These are phyloP conservation scores for Laetiporus sulphureus DNA, from an alignment of 1,284 basidiomycete genomes.

Conservation along the genomic window DNA sequence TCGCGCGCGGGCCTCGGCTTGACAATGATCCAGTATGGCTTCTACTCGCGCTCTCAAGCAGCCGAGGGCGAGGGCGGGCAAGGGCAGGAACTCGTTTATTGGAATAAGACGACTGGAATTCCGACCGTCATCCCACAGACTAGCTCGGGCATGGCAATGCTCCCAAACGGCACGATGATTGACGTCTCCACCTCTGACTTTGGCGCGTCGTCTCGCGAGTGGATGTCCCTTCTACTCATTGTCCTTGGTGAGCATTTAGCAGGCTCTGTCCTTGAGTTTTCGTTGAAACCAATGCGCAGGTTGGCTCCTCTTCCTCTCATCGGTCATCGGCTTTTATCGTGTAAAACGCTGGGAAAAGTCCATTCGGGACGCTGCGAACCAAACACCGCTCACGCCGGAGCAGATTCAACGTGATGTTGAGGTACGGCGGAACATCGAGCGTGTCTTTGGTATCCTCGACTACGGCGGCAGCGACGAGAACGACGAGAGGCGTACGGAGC, in stretches of 20 bases:
- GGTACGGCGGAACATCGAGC: conserved; percentile 41
- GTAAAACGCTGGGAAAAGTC: conserved; percentile 76
- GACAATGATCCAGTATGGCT: conserved; percentile 88
- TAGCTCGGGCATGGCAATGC: background rate
- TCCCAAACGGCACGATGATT: conserved; percentile 10
- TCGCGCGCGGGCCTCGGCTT: conserved; percentile 92
- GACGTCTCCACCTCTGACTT: conserved; percentile 30
- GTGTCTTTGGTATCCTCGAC: conserved; percentile 37
- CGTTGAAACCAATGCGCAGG: conserved; percentile 37
- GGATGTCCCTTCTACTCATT: conserved; percentile 90
- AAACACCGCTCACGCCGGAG: conserved; percentile 32
- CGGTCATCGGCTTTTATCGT: conserved; percentile 76
- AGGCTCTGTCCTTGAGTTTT: conserved; percentile 3
- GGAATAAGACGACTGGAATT: conserved; percentile 7
- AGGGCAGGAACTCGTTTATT: conserved; percentile 5
- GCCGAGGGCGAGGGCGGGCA: conserved; percentile 7
- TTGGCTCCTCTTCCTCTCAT: conserved; percentile 85
- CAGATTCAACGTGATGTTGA: conserved; percentile 39
- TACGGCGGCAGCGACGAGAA: conserved; percentile 16
- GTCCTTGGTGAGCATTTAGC: conserved; percentile 53
- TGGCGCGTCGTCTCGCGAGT: conserved; percentile 52
- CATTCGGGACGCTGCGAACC: conserved; percentile 39
- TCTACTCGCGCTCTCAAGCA: conserved; percentile 41
- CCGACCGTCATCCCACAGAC: conserved; percentile 3
- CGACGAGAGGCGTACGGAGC: conserved; percentile 3